phyloP scores from a whole-genome alignment of 805 yeast species.

The Candida dajiaensis region DNA sequence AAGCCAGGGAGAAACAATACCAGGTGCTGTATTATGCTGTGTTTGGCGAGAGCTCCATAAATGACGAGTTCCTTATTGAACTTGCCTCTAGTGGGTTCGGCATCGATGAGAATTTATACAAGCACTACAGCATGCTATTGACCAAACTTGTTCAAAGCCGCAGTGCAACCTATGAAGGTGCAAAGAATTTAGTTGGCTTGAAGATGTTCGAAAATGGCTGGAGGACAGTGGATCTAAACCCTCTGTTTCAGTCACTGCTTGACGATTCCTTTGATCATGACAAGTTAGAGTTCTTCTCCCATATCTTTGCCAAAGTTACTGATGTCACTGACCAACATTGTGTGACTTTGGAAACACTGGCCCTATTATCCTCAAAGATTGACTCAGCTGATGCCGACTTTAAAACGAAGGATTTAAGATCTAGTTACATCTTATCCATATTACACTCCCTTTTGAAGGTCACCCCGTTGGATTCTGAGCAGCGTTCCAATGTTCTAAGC shows the following conservation, averaged over 20 bases:
- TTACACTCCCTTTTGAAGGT: constrained; percentile 16
- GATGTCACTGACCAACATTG: constrained; percentile 9
- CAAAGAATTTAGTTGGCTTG: constrained; percentile 19
- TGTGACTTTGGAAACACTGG: constrained; percentile 12
- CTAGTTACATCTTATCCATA: constrained; percentile 24
- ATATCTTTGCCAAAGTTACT: constrained; percentile 14
- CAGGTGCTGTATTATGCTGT: constrained; percentile 23
- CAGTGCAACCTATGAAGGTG: constrained; percentile 17
- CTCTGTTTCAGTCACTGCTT: constrained; percentile 15
- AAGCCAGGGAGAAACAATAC: constrained; percentile 12
- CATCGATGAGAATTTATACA: constrained; percentile 3
- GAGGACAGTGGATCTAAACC: constrained; percentile 16
- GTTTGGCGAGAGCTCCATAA: constrained; percentile 13
- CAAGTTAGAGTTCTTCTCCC: constrained; percentile 26
- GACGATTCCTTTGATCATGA: constrained; percentile 15
- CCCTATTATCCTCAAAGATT: constrained; percentile 3
- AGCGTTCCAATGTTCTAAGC: constrained; percentile 14
- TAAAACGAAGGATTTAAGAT: constrained; percentile 26
- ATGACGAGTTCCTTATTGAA: constrained; percentile 24
- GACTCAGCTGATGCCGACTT: constrained; percentile 10
- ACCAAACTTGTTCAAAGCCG: constrained; percentile 20
- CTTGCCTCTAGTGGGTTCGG: constrained; percentile 19
- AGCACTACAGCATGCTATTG: constrained; percentile 21
- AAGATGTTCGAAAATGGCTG: constrained; percentile 25
- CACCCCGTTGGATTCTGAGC: constrained; percentile 13